Evolutionary conservation across 306 rosid species (phyloP).

Genomic region (Vicia sativa): DNA sequence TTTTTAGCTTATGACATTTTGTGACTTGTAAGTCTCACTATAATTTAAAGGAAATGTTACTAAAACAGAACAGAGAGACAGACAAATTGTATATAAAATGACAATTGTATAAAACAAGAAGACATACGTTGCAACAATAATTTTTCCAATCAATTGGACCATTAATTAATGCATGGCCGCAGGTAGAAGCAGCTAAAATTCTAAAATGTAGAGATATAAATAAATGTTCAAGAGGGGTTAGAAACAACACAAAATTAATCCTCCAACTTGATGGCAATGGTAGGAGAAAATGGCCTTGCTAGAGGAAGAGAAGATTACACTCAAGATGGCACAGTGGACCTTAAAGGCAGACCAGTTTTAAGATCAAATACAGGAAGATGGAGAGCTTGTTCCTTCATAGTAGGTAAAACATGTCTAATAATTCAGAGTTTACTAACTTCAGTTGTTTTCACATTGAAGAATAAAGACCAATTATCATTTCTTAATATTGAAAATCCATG

Average conservation of each 20-base stretch:
- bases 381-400: slow-evolving; percentile 48
- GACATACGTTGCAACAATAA: background rate
- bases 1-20: background rate
- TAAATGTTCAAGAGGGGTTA: background rate
- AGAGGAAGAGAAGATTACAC: slow-evolving; percentile 38
- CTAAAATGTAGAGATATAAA: slow-evolving; percentile 7
- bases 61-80: background rate
- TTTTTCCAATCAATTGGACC: slow-evolving; percentile 21
- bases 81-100: slow-evolving; percentile 2
- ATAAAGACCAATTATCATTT: background rate
- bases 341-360: slow-evolving; percentile 46
- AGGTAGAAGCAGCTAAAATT: background rate
- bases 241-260: slow-evolving; percentile 1
- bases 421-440: too few species aligned
- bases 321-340: slow-evolving; percentile 49
- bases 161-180: background rate
- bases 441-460: too few species aligned
- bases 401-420: slow-evolving; percentile 30
- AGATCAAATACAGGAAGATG: slow-evolving; percentile 50
- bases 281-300: slow-evolving; percentile 36
- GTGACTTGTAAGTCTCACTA: slow-evolving; percentile 6
- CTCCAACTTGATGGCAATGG: slow-evolving; percentile 20
- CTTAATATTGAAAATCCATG: background rate
- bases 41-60: slow-evolving; percentile 11
- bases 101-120: slow-evolving; percentile 25